These are phyloP conservation scores for Chlamydomonas sphaeroides DNA, from an alignment of 139 green algal genomes.

Conservation along the genomic window DNA sequence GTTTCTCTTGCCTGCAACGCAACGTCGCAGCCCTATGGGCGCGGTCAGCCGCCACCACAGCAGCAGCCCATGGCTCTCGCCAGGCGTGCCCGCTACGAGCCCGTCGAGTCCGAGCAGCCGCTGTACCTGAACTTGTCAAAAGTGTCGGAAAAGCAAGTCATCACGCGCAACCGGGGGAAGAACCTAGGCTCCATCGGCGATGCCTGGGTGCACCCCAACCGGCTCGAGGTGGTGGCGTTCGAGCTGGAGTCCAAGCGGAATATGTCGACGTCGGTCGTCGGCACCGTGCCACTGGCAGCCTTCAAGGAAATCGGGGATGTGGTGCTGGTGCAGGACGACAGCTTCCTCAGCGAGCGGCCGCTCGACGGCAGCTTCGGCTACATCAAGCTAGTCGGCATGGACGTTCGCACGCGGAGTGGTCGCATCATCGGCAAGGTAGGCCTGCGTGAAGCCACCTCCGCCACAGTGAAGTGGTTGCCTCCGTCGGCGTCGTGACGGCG, in stretches of 20 bases:
- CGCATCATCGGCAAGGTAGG: constrained; percentile 72
- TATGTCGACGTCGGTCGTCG: constrained; percentile 30
- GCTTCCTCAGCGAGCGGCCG: constrained; percentile 58
- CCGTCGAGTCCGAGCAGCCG: background rate
- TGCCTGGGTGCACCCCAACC: constrained; percentile 71
- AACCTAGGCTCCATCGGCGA: constrained; percentile 71
- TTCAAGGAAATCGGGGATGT: constrained; percentile 83
- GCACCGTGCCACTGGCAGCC: constrained; percentile 64
- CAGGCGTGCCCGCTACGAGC: background rate
- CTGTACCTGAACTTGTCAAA: constrained; percentile 43
- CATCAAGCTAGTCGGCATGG: constrained; percentile 65
- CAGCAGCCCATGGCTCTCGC: constrained; percentile 22
- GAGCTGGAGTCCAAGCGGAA: constrained; percentile 68
- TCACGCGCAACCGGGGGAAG: constrained; percentile 68
- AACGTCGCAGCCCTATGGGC: background rate
- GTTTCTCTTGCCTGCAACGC: background rate
- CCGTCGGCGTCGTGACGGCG: too few species aligned
- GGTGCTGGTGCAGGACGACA: constrained; percentile 77
- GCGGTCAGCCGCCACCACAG: background rate
- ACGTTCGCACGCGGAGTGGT: constrained; percentile 68
- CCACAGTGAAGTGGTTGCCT: too few species aligned
- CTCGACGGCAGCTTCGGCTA: constrained; percentile 63
- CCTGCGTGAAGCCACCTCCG: too few species aligned
- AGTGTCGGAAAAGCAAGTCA: constrained; percentile 64
- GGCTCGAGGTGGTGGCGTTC: constrained; percentile 65